Evolutionary conservation across 768 basidiomycete genomes (phyloP), one percentile per base, ranked within the genome.

Genomic region (Stropharia rugosoannulata): DNA sequence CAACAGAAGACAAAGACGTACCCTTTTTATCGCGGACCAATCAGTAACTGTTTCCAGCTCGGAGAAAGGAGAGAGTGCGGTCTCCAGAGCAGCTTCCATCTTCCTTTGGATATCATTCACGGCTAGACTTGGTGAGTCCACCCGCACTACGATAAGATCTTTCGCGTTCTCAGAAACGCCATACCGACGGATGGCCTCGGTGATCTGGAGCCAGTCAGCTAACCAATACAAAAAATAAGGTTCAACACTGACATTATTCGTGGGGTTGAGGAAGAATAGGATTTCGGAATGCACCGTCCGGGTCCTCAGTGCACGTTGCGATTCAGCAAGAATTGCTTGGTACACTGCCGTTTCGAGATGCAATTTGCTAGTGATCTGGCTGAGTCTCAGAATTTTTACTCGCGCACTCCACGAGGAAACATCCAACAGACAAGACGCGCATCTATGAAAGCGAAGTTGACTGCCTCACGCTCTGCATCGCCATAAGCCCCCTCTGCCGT

Each of bases 401-500:
- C 13, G 16, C 54, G 22, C n/a, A 47, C 13, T 32, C 55, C 43
- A 56, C 29, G 49, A 35, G 50, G 56, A 37, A 40, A 56, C 45
- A 29, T 51, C 32, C 25, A 48, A 71, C 89, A 58, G 59, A 96
- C 94, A 65, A 93, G 80, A 36, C 76, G 77, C 18, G 91, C 93
- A 67, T 98, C 89, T 65, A 98, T 76, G 70, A 98, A 98, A 0
- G 90, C 89, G 72, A 91, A 97, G 64, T 95, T 92, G 62, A 97
- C 81, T n/a, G 82, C 81, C 27, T 83, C 83, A 49, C 92, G 81
- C 63, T 91, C 89, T 12, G 61, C 63, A 25, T 90, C 83, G 16
- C 93, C 92, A 6, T 79, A 77, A 1, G 68, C 69, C 0, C 87
- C 89, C 15, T 75, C 68, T 41, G 82, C 71, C 9, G 77, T 80